A percentile compares a stretch with the other conserved stretches of the same genome.
phyloP scores from a whole-genome alignment of 1,139 yeast genomes.

The Candida dubliniensis region DNA sequence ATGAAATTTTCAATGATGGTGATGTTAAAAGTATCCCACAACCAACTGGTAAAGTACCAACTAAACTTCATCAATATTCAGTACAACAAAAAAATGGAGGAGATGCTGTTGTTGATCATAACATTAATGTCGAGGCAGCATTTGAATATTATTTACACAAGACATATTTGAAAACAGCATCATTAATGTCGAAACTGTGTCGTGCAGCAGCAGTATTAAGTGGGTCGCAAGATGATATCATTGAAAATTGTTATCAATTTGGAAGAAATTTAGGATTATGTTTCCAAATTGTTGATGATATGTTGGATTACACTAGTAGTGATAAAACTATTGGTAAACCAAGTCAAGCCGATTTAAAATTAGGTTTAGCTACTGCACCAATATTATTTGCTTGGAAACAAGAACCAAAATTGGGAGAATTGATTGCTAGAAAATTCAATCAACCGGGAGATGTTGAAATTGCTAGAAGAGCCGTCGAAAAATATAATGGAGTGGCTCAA shows the following conservation, averaged over 20 bases:
- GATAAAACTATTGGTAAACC: constrained; percentile 89
- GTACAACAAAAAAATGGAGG: constrained; percentile 23
- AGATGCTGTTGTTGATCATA: constrained; percentile 51
- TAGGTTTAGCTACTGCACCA: constrained; percentile 97
- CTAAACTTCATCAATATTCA: constrained; percentile 59
- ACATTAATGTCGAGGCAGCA: constrained; percentile 77
- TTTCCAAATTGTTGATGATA: constrained; percentile 94
- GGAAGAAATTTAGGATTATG: constrained; percentile 94
- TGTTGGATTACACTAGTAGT: constrained; percentile 88
- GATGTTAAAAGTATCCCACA: constrained; percentile 52
- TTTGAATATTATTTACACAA: constrained; percentile 94
- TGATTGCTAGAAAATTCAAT: constrained; percentile 80
- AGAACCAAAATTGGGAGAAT: constrained; percentile 77
- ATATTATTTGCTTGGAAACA: constrained; percentile 92
- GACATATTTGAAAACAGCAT: constrained; percentile 92
- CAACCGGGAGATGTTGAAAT: constrained; percentile 79
- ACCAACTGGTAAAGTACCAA: constrained; percentile 67
- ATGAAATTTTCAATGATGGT: constrained; percentile 49
- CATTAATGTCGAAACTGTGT: constrained; percentile 91
- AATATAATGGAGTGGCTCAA: constrained; percentile 71
- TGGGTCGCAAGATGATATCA: constrained; percentile 71
- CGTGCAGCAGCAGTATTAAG: constrained; percentile 92
- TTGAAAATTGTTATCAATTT: constrained; percentile 84
- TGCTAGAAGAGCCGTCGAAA: constrained; percentile 72
- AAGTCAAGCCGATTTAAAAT: constrained; percentile 88